Evolutionary conservation across 2,329 filamentous ascomycete species (phyloP), one percentile per base, ranked within the genome.

Genomic region (Aspergillus proliferans): DNA sequence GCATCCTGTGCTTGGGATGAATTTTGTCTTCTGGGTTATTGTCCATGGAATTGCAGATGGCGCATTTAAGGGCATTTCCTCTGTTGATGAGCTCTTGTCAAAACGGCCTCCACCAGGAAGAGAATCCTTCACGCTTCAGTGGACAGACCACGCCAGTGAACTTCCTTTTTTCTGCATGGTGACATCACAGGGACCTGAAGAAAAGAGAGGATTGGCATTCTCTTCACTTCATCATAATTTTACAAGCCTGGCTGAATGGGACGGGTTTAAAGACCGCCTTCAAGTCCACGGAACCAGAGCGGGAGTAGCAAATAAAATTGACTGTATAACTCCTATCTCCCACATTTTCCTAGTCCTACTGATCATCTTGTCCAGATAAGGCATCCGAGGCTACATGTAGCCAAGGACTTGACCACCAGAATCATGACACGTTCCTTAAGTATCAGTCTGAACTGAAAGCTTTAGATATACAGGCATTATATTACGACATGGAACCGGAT

Each of bases 391-490:
- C 56, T 9, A 55, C 49, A 22, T 39, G 34, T n/a, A 42, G 53
- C 7, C 42, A 61, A 47, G 54, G 50, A 9, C 49, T 61, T 45
- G 26, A 59, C 41, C 30, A 61, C 24, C 19, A 55, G 39, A 56
- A 57, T 34, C 44, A 56, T 43, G 12, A 57, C 14, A 58, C 45
- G 4, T 58, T 48, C 34, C 8, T 55, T 3, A 60, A 57, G 50
- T 62, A 62, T 39, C 34, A 60, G 34, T 50, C 48, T 28, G 10
- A 12, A 12, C 41, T 61, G 0, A 62, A 61, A 44, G 28, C 41
- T 3, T 21, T 61, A 12, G 54, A 62, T 47, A 49, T 61, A 10
- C 14, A 55, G 15, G 58, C 58, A 3, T 24, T 56, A 38, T 51
- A 51, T 10, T 55, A 54, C 44, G 45, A 55, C 38, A 18, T 60